Percentiles rank a stretch among this genome's conserved stretches.
Conservation (phyloP, 345 rosid species). For the Cochlearia excelsa region DNA sequence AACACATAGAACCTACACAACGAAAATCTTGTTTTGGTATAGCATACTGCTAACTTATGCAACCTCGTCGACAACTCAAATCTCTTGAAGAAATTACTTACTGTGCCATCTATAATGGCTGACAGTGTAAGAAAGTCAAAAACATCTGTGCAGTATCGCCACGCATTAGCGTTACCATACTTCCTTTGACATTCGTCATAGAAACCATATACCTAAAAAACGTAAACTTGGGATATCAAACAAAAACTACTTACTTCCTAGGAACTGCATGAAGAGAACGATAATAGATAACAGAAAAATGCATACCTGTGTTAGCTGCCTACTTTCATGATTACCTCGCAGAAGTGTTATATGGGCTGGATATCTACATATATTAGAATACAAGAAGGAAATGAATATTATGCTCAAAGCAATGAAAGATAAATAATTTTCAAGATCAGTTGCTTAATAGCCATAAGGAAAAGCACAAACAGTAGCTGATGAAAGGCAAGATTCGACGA, state of each 20-base stretch:
- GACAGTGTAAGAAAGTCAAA: conserved; percentile 97
- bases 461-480: not conserved
- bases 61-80: not conserved
- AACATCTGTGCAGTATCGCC: conserved; percentile 99
- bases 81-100: conserved; percentile 34
- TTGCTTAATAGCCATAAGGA: too few relatives aligned
- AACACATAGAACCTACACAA: conserved; percentile 86
- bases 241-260: too few relatives aligned
- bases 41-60: conserved; percentile 10
- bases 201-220: conserved; percentile 86
- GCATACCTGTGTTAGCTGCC: conserved; percentile 97
- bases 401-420: conserved; percentile 6
- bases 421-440: not conserved
- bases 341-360: conserved; percentile 96
- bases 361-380: conserved; percentile 49
- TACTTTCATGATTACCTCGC: conserved; percentile 99
- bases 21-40: not conserved
- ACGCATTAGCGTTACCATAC: conserved; percentile 98
- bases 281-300: not conserved
- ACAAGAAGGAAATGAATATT: not conserved
- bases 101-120: conserved; percentile 99
- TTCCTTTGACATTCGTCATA: conserved; percentile 99
- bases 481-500: too few relatives aligned
- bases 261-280: too few relatives aligned
- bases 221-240: not conserved